Evolutionary conservation across 2,329 filamentous ascomycete genomes (phyloP).

Genomic region (Trichoderma aggressivum): DNA sequence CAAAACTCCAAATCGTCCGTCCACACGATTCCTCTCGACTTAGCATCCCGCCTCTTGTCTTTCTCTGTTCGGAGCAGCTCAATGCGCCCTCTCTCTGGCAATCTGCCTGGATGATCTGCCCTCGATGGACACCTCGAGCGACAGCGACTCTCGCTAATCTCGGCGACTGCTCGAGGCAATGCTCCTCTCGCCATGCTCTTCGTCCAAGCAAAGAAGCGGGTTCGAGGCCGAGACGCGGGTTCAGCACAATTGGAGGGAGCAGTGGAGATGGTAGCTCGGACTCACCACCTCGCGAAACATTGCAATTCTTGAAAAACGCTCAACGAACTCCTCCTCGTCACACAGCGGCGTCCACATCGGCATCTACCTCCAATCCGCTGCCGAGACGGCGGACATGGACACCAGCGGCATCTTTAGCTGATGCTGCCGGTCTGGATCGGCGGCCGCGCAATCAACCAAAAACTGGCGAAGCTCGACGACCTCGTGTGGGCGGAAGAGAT

Average conservation of each 20-base stretch:
- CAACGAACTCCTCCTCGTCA: background rate
- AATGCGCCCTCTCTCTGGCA: background rate
- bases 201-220: background rate
- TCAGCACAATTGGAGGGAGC: background rate
- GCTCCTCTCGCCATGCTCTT: background rate
- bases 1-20: background rate
- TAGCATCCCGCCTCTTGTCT: background rate
- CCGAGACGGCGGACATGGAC: background rate
- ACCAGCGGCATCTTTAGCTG: background rate
- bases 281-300: background rate
- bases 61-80: background rate
- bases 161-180: background rate
- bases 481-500: background rate
- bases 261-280: background rate
- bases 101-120: constrained; percentile 31
- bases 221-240: background rate
- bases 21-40: background rate
- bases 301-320: background rate
- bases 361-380: background rate
- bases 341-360: background rate
- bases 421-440: background rate
- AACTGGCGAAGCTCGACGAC: background rate
- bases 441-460: background rate
- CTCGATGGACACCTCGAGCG: constrained; percentile 27
- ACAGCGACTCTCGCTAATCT: constrained; percentile 23